Base-by-base conservation (phyloP, 2,329 filamentous ascomycete species). In the Sporothrix curviconia region DNA sequence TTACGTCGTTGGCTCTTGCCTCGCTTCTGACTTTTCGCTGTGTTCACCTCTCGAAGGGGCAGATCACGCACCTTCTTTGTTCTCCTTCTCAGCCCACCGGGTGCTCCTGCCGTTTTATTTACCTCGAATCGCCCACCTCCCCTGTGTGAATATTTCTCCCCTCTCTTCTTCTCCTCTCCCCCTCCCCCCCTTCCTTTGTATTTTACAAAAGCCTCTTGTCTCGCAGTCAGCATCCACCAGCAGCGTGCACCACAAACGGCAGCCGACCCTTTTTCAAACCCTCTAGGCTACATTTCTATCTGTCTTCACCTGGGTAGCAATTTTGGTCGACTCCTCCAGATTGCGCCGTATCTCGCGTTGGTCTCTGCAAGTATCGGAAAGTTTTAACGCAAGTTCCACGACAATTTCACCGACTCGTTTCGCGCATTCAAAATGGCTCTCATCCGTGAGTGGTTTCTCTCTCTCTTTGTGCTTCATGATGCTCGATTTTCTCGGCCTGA, bases 51-150 rank as follows among this genome's bases (percentile, higher is more conserved):
- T 47, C 24, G 47, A 37, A 50, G 25, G 32, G 12, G 47, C 47
- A 50, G 47, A 50, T 50, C 47, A 34, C 32, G 47, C 39, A 30
- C 30, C 47, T 52, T 57, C 55, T 51, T 51, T 55, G 47, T 40
- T 51, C 39, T 17, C 19, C 14, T 43, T 22, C 32, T 53, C 49
- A 53, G 49, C 44, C 30, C n/a, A 37, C 30, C 15, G 50, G 32
- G 32, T 57, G n/a, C 40, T 57, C 37, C 32, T 49, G n/a, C 30
- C 37, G 17, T 53, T 49, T 57, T 44, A 17, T 40, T 58, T 55
- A 25, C 51, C 36, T 50, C 43, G 32, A 25, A 4, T 42, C 39
- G 34, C 36, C 50, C 36, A 25, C 49, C 15, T 46, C 19, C 4
- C 8, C 34, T 17, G 32, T 14, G 28, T 53, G n/a, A n/a, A 14